Percentiles rank a stretch among this genome's conserved stretches.
These are phyloP conservation scores for Brassica cretica DNA, from an alignment of 345 rosid species.

Conservation along the genomic window DNA sequence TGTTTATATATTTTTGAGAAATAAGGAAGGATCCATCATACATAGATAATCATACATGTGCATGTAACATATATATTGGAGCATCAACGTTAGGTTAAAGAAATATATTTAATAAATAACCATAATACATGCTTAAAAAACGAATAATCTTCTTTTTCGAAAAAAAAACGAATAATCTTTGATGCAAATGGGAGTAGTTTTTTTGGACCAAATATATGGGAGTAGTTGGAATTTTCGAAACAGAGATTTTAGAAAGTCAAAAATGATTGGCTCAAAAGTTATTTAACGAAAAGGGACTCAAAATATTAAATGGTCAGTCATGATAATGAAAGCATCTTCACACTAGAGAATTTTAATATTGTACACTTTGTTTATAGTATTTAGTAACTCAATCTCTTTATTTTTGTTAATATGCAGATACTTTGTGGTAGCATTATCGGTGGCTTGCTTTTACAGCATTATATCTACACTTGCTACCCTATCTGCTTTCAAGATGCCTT, in stretches of 20 bases:
- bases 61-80: not conserved
- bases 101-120: not conserved
- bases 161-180: not conserved
- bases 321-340: constrained; percentile 14
- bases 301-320: constrained; percentile 1
- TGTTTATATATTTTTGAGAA: not conserved
- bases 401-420: constrained; percentile 54
- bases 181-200: constrained; percentile 6
- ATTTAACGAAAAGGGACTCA: not conserved
- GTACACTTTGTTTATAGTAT: not conserved
- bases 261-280: not conserved
- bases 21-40: not conserved
- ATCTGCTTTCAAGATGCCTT: constrained; percentile 48
- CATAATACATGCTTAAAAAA: not conserved
- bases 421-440: constrained; percentile 64
- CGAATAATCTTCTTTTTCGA: not conserved
- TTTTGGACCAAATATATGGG: not conserved
- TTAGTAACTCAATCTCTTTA: not conserved
- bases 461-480: constrained; percentile 53
- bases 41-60: not conserved
- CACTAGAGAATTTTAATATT: not conserved
- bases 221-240: constrained; percentile 28
- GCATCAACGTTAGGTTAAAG: not conserved
- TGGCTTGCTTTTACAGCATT: constrained; percentile 66
- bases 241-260: constrained; percentile 24